phyloP scores from a whole-genome alignment of 768 basidiomycete species.

The Pleurotus tuber-regium region DNA sequence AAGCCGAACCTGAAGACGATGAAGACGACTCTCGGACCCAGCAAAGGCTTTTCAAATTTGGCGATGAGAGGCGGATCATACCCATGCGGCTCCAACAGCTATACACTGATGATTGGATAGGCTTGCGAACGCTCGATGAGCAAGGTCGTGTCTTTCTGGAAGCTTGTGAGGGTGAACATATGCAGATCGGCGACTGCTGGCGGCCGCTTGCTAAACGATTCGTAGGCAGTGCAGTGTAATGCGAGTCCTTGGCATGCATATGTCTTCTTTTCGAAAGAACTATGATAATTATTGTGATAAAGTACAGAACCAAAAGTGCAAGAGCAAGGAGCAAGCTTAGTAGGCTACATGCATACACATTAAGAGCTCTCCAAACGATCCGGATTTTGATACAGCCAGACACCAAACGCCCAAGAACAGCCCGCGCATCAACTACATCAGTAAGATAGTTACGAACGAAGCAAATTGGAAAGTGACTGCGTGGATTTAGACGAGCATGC shows the following conservation, averaged over 20 bases:
- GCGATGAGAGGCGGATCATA: constrained; percentile 36
- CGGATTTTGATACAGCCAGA: not conserved
- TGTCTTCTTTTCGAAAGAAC: no score
- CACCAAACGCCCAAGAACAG: no score
- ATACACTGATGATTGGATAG: constrained; percentile 82
- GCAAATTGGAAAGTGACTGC: not conserved
- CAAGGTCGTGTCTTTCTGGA: constrained; percentile 55
- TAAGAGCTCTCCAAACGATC: not conserved
- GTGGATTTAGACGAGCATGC: constrained; percentile 5
- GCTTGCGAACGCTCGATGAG: constrained; percentile 69
- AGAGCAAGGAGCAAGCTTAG: not conserved
- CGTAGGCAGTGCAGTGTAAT: constrained; percentile 26
- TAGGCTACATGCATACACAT: not conserved
- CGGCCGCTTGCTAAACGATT: constrained; percentile 44
- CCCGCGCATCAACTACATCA: no score
- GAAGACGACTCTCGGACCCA: constrained; percentile 9
- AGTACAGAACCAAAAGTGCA: no score
- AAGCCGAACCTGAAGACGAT: constrained; percentile 42
- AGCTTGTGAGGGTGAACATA: constrained; percentile 72
- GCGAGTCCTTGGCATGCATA: no score
- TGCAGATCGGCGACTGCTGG: constrained; percentile 70
- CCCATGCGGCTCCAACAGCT: constrained; percentile 73
- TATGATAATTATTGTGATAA: no score
- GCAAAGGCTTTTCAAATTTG: not conserved
- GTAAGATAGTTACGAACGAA: not conserved